Evolutionary conservation across 2,329 filamentous ascomycete species (phyloP), one percentile per base, ranked within the genome.

Genomic region (Sarocladium strictum): DNA sequence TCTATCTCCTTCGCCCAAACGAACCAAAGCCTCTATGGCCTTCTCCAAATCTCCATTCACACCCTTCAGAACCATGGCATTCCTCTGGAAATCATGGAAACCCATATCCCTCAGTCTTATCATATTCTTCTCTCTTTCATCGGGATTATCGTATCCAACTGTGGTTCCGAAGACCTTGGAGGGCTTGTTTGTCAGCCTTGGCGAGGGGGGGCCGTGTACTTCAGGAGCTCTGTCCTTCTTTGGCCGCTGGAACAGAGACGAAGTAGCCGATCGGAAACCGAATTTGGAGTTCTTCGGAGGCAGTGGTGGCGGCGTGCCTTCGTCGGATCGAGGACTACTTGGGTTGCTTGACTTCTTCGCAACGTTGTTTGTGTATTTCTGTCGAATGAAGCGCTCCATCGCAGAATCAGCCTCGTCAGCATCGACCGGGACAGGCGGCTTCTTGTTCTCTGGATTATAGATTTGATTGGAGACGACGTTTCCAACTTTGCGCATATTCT

Each of bases 401-500:
- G 89, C 90, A 11, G 89, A 87, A 67, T 99, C 93, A 50, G 88
- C 89, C 73, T 97, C 92, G 71, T 99, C 94, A 37, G 84, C 84
- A 65, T 97, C 94, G 62, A 96, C 80, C 1, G 94, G 92, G 15
- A 97, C 85, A 3, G 93, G 83, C 1, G 94, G 86, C 63, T 85
- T 88, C 62, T 87, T 82, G 70, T 89, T 91, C 62, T 87, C 82
- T 26, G 94, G 87, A 66, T 99, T 99, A 74, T 90, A 97, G 56
- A 84, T 82, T 68, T 87, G 86, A 76, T 99, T 99, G 55, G 90
- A 95, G 38, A 84, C 79, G 50, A 78, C 72, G 67, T 99, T 99
- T 64, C 94, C 94, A 63, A 90, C 86, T 65, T 87, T 87, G 74
- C 89, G 94, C 94, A 99, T 99, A 65, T 87, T 93, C 90, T 97